These are phyloP conservation scores for Lolium rigidum DNA, from an alignment of 176 grass and related monocot species.

Conservation along the genomic window DNA sequence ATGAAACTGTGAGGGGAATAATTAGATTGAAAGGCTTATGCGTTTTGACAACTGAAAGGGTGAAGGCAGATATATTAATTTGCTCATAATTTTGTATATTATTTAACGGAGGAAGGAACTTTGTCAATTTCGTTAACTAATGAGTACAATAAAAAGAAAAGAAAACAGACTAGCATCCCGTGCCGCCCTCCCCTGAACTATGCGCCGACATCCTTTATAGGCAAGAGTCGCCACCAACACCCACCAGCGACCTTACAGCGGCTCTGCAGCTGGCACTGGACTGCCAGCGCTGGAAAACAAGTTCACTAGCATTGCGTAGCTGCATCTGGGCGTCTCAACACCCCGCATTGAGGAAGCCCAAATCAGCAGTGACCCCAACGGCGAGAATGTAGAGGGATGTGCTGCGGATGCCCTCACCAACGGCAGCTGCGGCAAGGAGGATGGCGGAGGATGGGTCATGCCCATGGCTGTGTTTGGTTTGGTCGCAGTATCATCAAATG, in stretches of 20 bases:
- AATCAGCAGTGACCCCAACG: neutral
- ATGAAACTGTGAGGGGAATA: neutral
- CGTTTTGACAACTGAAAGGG: neutral
- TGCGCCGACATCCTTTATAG: neutral
- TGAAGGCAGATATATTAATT: neutral
- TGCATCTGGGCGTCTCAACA: neutral
- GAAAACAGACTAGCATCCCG: neutral
- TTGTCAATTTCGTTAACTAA: neutral
- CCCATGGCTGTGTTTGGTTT: neutral
- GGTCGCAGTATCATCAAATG: too few species aligned
- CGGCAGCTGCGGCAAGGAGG: neutral
- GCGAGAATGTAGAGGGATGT: neutral
- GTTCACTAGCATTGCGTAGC: neutral
- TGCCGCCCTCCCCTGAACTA: neutral
- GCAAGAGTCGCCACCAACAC: neutral
- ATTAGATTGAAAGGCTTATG: neutral
- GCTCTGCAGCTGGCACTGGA: neutral
- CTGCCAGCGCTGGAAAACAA: neutral
- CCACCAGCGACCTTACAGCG: neutral
- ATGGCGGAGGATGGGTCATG: neutral
- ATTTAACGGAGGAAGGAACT: neutral
- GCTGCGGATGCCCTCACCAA: neutral
- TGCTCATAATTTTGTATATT: neutral
- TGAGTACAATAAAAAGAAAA: neutral
- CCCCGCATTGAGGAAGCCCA: neutral